These are phyloP conservation scores for Zancudomyces culisetae DNA, from an alignment of 371 early-diverging fungal genomes.

Conservation along the genomic window DNA sequence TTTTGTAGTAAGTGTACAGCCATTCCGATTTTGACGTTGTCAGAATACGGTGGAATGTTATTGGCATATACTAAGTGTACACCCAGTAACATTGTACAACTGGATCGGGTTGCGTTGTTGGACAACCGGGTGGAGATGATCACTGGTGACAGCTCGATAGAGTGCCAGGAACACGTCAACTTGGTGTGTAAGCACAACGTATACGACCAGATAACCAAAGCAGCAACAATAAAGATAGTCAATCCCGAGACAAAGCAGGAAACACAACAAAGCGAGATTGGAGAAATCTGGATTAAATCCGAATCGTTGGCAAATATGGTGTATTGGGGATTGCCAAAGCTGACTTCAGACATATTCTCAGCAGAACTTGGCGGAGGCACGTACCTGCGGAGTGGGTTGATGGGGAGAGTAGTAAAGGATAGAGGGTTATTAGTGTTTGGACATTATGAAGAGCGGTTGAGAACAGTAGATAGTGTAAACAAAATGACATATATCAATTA, in stretches of 20 bases:
- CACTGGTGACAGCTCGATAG: neutral
- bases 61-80: slow-evolving; percentile 10
- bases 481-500: slow-evolving; percentile 8
- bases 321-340: slow-evolving; percentile 61
- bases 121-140: neutral
- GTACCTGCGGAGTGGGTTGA: slow-evolving; percentile 59
- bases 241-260: slow-evolving; percentile 58
- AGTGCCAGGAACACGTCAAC: neutral
- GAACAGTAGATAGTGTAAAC: slow-evolving; percentile 10
- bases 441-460: slow-evolving; percentile 44
- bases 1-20: slow-evolving; percentile 36
- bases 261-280: slow-evolving; percentile 52
- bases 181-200: slow-evolving; percentile 5
- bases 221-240: slow-evolving; percentile 47
- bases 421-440: slow-evolving; percentile 48
- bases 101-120: neutral
- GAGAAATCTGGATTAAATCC: slow-evolving; percentile 70
- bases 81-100: neutral
- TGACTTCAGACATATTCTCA: slow-evolving; percentile 50
- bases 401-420: slow-evolving; percentile 54
- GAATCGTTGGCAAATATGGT: slow-evolving; percentile 55
- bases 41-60: slow-evolving; percentile 58
- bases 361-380: slow-evolving; percentile 22
- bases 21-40: slow-evolving; percentile 45
- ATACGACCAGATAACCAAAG: slow-evolving; percentile 17